phyloP scores from a whole-genome alignment of 768 basidiomycete genomes.

The Clathrus columnatus region DNA sequence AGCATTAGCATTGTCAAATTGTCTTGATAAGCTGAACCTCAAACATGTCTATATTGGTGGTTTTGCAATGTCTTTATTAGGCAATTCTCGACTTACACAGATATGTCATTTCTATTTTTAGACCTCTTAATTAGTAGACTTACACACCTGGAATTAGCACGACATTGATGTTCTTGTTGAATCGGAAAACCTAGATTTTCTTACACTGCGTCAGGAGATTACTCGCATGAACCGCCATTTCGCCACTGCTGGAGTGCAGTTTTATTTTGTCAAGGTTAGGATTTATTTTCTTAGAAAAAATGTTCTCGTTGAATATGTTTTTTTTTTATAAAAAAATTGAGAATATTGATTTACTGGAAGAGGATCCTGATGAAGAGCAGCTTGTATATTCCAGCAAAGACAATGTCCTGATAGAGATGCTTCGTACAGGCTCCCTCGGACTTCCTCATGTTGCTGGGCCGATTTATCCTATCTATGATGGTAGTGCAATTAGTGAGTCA shows the following conservation, averaged over 20 bases:
- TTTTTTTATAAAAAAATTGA: not conserved
- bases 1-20: too few species aligned
- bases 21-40: too few species aligned
- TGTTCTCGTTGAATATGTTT: too few species aligned
- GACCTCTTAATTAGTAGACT: too few species aligned
- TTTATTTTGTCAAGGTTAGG: conserved; percentile 23
- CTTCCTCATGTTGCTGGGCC: conserved; percentile 6
- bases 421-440: conserved; percentile 4
- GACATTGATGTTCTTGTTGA: conserved; percentile 27
- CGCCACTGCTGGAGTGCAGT: conserved; percentile 19
- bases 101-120: too few species aligned
- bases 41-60: too few species aligned
- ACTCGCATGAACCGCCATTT: conserved; percentile 18
- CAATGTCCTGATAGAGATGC: conserved; percentile 11
- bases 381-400: not conserved
- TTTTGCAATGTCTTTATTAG: too few species aligned
- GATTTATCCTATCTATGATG: not conserved
- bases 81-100: too few species aligned
- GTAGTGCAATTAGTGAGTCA: not conserved
- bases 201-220: conserved; percentile 16
- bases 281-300: not conserved
- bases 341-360: not conserved
- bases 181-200: conserved; percentile 14
- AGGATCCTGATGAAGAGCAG: not conserved
- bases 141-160: too few species aligned